Conservation (phyloP, 345 rosid species). For the Theobroma cacao region DNA sequence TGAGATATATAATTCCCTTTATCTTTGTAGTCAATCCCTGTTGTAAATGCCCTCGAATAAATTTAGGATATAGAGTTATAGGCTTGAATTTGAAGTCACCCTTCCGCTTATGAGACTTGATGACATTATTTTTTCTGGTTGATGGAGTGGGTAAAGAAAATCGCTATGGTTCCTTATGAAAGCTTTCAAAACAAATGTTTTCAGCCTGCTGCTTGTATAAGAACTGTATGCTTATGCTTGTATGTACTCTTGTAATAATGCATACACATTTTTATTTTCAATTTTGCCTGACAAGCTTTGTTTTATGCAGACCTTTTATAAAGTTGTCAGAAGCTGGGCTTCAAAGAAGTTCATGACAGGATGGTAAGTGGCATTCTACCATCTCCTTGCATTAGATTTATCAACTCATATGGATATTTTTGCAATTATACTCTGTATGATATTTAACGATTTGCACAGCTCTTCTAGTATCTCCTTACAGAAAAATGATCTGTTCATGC, state of each 20-base stretch:
- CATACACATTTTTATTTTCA: background rate
- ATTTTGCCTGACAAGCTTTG: background rate
- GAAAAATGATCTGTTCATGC: background rate
- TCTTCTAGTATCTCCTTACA: background rate
- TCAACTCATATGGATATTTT: background rate
- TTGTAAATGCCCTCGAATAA: background rate
- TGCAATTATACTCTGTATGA: background rate
- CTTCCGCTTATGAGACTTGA: background rate
- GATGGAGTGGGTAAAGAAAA: background rate
- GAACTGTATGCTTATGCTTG: background rate
- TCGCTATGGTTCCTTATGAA: background rate
- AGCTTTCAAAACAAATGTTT: background rate
- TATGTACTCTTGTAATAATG: background rate
- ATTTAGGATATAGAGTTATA: background rate
- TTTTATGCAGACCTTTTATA: conserved; percentile 74
- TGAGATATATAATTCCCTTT: background rate
- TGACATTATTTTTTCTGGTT: background rate
- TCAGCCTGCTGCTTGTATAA: background rate
- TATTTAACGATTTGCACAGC: background rate
- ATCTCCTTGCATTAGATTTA: conserved; percentile 10
- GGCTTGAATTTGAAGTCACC: background rate
- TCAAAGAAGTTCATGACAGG: conserved; percentile 99
- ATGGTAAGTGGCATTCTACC: conserved; percentile 48
- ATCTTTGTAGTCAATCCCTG: background rate
- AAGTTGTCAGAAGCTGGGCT: conserved; percentile 95